Evolutionary conservation across 192 early-diverging fungal species (phyloP), one percentile per base, ranked within the genome.

Genomic region (Backusella tarrabulga): DNA sequence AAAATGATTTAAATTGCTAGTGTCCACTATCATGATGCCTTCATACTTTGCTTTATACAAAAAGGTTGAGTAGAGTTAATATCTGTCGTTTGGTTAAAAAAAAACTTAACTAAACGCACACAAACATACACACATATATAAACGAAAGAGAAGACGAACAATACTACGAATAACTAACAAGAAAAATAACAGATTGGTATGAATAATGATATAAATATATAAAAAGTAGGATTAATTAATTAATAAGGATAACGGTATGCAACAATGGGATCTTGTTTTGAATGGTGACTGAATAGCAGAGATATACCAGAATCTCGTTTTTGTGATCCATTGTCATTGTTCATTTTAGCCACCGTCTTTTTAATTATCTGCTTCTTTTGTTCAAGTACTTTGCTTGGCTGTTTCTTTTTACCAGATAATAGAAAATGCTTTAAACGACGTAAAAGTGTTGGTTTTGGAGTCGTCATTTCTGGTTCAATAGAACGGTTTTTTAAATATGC

Each of bases 221-320:
- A 63, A 29, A 29, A 63, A 12, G 26, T 63, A 29, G 29, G n/a
- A 63, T 63, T 63, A 63, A 29, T 29, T 63, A 6, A 50, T 50
- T 44, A 14, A 44, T 17, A 21, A 29, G 56, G 56, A 29, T 63
- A 63, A 12, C 56, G 56, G 12, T 29, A 63, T 12, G 56, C 56
- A 26, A 63, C 46, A 6, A 50, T 50, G 46, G 46, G 21, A 0
- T 50, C 46, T 50, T 50, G 46, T 50, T 50, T 63, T 63, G 26
- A 63, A 26, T 63, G 56, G 26, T 63, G 9, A 63, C 56, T 63
- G 56, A 63, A 63, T 63, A 63, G n/a, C 17, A 50, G 46, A 26
- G 56, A 63, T 14, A 63, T 63, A 26, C 56, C 56, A 63, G 56
- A 63, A 63, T 63, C 56, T 29, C 56, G 56, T 63, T 63, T 63